Evolutionary conservation across 139 green algal species (phyloP).

Genomic region (Chlorella sp.): DNA sequence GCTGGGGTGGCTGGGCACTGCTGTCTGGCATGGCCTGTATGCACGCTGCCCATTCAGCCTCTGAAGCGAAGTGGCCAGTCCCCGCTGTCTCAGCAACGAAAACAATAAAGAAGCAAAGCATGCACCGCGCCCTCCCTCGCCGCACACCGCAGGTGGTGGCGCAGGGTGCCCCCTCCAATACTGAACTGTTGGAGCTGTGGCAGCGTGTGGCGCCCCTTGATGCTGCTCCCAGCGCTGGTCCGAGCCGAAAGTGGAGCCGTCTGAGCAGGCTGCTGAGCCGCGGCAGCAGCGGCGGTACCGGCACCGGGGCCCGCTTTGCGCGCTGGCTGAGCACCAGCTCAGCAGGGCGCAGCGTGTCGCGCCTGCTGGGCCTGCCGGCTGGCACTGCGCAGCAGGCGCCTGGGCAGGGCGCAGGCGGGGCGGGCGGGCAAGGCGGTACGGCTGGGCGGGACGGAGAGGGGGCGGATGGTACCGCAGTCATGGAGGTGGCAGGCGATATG

Average conservation of each 20-base stretch:
- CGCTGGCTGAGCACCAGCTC: background rate
- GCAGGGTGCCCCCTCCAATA: background rate
- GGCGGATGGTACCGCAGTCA: background rate
- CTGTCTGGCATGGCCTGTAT: too few relatives aligned
- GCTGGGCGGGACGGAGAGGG: background rate
- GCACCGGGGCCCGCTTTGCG: background rate
- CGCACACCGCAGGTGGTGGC: background rate
- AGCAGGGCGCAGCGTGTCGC: background rate
- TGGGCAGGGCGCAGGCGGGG: background rate
- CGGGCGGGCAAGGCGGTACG: background rate
- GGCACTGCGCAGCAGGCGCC: background rate
- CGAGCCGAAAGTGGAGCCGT: background rate
- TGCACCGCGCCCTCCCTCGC: background rate
- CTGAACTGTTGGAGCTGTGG: background rate
- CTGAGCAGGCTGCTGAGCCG: background rate
- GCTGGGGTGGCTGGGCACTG: too few relatives aligned
- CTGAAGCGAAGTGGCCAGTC: too few relatives aligned
- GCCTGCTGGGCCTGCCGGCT: too few relatives aligned
- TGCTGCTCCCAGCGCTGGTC: background rate
- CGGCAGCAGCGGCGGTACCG: background rate
- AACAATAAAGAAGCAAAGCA: too few relatives aligned
- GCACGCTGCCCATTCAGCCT: too few relatives aligned
- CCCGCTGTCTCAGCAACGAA: too few relatives aligned
- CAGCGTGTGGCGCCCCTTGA: background rate
- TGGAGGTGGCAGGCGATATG: background rate